A percentile compares a stretch with the other conserved stretches of the same genome.
phyloP scores from a whole-genome alignment of 495 filamentous ascomycete species.

The Penicillium atrosanguineum region DNA sequence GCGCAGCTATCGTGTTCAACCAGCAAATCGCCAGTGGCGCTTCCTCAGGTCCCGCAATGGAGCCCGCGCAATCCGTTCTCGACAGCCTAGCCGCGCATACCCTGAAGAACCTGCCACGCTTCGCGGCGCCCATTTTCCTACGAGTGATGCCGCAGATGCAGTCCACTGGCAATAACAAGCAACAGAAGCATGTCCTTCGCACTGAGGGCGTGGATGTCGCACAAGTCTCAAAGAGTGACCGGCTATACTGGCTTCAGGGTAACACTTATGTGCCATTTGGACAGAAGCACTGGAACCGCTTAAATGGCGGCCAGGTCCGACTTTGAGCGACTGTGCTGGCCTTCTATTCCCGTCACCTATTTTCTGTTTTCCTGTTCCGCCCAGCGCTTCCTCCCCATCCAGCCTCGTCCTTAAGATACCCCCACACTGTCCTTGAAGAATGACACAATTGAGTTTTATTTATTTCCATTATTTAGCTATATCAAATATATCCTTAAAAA shows the following conservation, averaged over 20 bases:
- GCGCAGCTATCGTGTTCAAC: constrained; percentile 65
- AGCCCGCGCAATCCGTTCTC: constrained; percentile 44
- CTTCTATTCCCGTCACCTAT: not conserved
- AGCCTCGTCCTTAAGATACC: constrained; percentile 1
- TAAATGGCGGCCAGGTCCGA: constrained; percentile 68
- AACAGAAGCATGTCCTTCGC: constrained; percentile 71
- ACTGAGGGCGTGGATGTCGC: constrained; percentile 69
- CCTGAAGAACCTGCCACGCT: constrained; percentile 61
- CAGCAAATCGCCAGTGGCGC: constrained; percentile 35
- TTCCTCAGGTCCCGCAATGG: constrained; percentile 19
- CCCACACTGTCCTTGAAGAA: constrained; percentile 6
- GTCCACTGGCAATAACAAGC: constrained; percentile 83
- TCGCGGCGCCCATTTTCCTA: constrained; percentile 76
- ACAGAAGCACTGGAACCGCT: constrained; percentile 61
- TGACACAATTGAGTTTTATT: not conserved
- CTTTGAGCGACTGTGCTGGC: constrained; percentile 40
- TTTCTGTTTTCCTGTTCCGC: not conserved
- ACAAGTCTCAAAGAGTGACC: constrained; percentile 53
- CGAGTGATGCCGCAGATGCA: constrained; percentile 60
- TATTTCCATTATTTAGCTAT: not conserved
- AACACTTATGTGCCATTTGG: constrained; percentile 67
- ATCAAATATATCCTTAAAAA: too few species aligned
- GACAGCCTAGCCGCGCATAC: constrained; percentile 59
- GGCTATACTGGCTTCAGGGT: constrained; percentile 66
- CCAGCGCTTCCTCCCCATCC: not conserved